phyloP scores from a whole-genome alignment of 2,329 filamentous ascomycete genomes.

The Metarhizium rileyi region DNA sequence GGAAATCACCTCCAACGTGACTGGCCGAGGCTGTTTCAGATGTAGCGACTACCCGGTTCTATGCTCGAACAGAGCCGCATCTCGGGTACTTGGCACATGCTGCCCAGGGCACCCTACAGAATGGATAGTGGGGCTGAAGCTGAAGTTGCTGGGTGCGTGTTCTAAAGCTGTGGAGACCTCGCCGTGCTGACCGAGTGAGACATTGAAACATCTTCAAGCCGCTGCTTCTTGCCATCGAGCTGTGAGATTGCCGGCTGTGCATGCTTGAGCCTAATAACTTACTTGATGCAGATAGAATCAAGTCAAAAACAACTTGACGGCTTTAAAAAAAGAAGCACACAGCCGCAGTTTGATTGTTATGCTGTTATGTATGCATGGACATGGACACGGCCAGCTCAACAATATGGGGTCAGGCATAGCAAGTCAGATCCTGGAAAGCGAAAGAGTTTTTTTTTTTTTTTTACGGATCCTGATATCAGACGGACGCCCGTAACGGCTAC shows the following conservation, averaged over 20 bases:
- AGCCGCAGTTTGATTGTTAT: no score
- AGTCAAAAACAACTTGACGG: no score
- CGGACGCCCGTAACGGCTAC: not conserved
- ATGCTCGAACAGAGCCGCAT: not conserved
- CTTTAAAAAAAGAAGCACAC: no score
- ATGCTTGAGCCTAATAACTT: no score
- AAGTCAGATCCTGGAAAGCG: not conserved
- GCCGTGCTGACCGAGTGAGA: no score
- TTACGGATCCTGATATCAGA: not conserved
- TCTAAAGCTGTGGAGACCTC: no score
- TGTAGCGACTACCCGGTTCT: constrained; percentile 1
- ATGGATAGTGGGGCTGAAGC: not conserved
- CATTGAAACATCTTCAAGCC: no score
- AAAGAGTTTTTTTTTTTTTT: not conserved
- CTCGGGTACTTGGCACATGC: constrained; percentile 3
- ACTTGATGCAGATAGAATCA: no score
- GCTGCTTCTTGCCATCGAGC: no score
- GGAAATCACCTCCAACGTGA: constrained; percentile 7
- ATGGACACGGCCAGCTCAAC: not conserved
- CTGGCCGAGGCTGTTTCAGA: constrained; percentile 8
- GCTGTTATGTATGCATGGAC: not conserved
- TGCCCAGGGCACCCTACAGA: no score
- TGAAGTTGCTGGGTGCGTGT: no score
- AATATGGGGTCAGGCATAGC: not conserved
- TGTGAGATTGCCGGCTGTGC: no score